phyloP scores from a whole-genome alignment of 2,329 filamentous ascomycete species.

The Chaetothyriales sp. region DNA sequence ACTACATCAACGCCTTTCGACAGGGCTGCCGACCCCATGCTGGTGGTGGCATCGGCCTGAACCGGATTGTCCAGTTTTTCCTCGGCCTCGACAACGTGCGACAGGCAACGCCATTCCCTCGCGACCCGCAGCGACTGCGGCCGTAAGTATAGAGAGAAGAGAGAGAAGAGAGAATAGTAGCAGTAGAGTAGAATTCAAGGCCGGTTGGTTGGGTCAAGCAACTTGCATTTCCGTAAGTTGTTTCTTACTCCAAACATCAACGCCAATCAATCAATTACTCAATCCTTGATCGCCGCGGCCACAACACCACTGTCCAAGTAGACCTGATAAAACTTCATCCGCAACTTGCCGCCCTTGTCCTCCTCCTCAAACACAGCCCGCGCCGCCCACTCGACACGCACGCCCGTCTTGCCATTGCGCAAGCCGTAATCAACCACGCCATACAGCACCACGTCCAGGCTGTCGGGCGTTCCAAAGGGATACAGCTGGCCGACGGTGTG shows the following conservation, averaged over 20 bases:
- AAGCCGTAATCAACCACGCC: conserved; percentile 39
- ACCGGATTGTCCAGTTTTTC: conserved; percentile 53
- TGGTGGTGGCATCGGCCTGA: conserved; percentile 50
- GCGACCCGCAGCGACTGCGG: conserved; percentile 43
- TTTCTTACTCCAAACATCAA: too few relatives aligned
- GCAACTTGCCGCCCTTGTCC: conserved; percentile 6
- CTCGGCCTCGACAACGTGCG: conserved; percentile 49
- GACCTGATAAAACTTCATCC: conserved; percentile 20
- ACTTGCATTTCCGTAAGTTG: too few relatives aligned
- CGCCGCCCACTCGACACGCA: conserved; percentile 39
- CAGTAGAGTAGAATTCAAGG: neutral
- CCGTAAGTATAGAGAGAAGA: conserved; percentile 19
- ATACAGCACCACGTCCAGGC: conserved; percentile 39
- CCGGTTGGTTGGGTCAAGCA: too few relatives aligned
- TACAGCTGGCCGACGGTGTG: conserved; percentile 29
- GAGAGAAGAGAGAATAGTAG: neutral
- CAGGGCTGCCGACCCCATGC: conserved; percentile 51
- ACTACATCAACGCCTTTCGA: conserved; percentile 49
- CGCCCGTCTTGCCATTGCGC: conserved; percentile 33
- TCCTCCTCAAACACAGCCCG: conserved; percentile 17
- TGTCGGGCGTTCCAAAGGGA: conserved; percentile 29
- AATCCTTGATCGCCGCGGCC: conserved; percentile 1
- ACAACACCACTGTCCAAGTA: conserved; percentile 15
- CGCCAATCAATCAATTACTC: neutral
- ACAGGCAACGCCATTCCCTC: conserved; percentile 46